Conservation (phyloP, 2,329 filamentous ascomycete species). For the Calonectria montana region DNA sequence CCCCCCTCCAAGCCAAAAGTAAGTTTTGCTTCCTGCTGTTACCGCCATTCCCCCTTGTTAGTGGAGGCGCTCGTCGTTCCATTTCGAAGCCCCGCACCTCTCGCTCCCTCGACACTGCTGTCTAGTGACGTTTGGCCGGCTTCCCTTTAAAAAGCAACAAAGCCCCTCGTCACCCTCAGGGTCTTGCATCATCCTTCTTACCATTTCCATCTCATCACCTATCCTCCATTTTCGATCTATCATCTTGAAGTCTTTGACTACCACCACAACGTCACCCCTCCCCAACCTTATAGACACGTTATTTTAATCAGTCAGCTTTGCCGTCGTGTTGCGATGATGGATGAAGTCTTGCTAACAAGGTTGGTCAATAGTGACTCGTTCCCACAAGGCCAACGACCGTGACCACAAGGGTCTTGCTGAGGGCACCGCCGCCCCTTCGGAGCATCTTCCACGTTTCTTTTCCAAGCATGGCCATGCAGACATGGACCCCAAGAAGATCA, state of each 20-base stretch:
- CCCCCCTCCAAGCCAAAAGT: constrained; percentile 24
- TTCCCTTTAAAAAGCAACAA: constrained; percentile 39
- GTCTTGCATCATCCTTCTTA: constrained; percentile 29
- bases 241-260: constrained; percentile 11
- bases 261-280: background rate
- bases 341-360: constrained; percentile 26
- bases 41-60: constrained; percentile 7
- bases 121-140: constrained; percentile 38
- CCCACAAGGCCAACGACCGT: constrained; percentile 95
- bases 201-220: constrained; percentile 10
- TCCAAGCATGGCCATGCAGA: constrained; percentile 86
- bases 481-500: constrained; percentile 89
- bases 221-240: constrained; percentile 17
- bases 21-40: constrained; percentile 26
- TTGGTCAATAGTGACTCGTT: constrained; percentile 84
- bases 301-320: constrained; percentile 30
- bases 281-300: background rate
- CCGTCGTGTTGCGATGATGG: background rate
- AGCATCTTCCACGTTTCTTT: constrained; percentile 91
- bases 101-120: constrained; percentile 1
- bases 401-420: constrained; percentile 85
- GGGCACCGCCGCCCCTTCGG: constrained; percentile 74
- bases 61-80: constrained; percentile 22
- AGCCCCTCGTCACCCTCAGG: constrained; percentile 27
- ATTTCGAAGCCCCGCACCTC: constrained; percentile 22